Conservation (phyloP, 2,329 filamentous ascomycete genomes). For the Teratosphaeria pseudoeucalypti region DNA sequence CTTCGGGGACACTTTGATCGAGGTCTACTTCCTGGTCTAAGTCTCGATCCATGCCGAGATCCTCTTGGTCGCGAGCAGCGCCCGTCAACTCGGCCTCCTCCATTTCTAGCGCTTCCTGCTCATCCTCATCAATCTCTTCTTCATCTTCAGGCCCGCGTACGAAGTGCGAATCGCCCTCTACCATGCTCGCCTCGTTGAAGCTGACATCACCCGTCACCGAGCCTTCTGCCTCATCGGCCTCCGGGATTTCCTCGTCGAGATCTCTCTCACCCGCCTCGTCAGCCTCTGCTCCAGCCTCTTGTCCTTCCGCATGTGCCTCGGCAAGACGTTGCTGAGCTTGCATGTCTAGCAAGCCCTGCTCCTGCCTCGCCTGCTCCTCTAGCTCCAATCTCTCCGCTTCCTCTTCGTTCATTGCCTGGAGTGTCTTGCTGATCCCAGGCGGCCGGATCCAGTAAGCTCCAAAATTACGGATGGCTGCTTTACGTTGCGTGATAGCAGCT, state of each 20-base stretch:
- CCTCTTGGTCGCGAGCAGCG: slow-evolving; percentile 37
- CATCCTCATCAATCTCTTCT: slow-evolving; percentile 28
- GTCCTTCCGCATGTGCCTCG: slow-evolving; percentile 29
- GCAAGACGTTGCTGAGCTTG: slow-evolving; percentile 52
- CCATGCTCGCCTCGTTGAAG: slow-evolving; percentile 40
- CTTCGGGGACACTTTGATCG: slow-evolving; percentile 43
- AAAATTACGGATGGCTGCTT: slow-evolving; percentile 73
- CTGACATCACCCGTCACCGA: slow-evolving; percentile 46
- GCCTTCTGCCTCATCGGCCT: slow-evolving; percentile 52
- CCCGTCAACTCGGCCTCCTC: slow-evolving; percentile 39
- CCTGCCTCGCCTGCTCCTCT: slow-evolving; percentile 59
- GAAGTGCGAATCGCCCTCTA: slow-evolving; percentile 29
- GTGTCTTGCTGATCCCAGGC: slow-evolving; percentile 76
- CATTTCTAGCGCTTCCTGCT: slow-evolving; percentile 33
- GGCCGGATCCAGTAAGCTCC: slow-evolving; percentile 86
- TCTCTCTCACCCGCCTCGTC: slow-evolving; percentile 26
- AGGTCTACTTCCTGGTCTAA: slow-evolving; percentile 21
- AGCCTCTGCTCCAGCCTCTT: slow-evolving; percentile 30
- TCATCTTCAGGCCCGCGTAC: slow-evolving; percentile 26
- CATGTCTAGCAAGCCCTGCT: slow-evolving; percentile 62
- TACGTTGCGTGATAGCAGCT: slow-evolving; percentile 62
- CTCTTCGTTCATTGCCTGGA: slow-evolving; percentile 84
- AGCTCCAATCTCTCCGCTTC: slow-evolving; percentile 80
- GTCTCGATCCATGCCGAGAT: slow-evolving; percentile 26
- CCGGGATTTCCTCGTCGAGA: slow-evolving; percentile 58